These are phyloP conservation scores for Kodamaea plutei DNA, from an alignment of 1,139 yeast genomes.

Conservation along the genomic window DNA sequence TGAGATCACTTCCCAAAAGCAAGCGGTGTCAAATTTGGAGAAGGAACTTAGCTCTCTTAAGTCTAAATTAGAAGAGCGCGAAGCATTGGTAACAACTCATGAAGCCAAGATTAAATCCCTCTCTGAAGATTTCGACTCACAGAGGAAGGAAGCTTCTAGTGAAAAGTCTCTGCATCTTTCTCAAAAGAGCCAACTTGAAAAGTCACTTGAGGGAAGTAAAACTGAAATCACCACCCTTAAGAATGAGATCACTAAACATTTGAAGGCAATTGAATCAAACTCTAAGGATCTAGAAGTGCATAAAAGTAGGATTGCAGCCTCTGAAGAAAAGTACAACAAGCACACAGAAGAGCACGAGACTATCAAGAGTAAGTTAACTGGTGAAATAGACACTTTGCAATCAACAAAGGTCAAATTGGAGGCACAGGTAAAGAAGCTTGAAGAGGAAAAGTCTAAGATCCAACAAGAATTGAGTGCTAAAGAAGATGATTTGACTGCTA, in stretches of 20 bases:
- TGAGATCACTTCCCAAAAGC: not conserved
- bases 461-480: not conserved
- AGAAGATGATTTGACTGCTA: not conserved
- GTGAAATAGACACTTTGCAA: constrained; percentile 1
- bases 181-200: not conserved
- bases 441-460: not conserved
- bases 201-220: not conserved
- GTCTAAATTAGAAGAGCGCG: no score
- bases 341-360: not conserved
- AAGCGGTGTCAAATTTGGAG: not conserved
- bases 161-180: no score
- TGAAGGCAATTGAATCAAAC: not conserved
- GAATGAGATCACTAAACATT: not conserved
- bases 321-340: not conserved
- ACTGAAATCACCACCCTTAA: constrained; percentile 2
- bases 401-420: constrained; percentile 1
- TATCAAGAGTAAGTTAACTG: not conserved
- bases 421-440: not conserved
- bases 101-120: no score
- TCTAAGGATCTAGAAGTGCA: constrained; percentile 1
- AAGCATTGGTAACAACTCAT: no score
- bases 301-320: not conserved
- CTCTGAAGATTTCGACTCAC: no score
- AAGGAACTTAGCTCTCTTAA: not conserved
- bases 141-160: no score